Evolutionary conservation across 495 filamentous ascomycete genomes (phyloP), one percentile per base, ranked within the genome.

Genomic region (Aspergillus bridgeri): DNA sequence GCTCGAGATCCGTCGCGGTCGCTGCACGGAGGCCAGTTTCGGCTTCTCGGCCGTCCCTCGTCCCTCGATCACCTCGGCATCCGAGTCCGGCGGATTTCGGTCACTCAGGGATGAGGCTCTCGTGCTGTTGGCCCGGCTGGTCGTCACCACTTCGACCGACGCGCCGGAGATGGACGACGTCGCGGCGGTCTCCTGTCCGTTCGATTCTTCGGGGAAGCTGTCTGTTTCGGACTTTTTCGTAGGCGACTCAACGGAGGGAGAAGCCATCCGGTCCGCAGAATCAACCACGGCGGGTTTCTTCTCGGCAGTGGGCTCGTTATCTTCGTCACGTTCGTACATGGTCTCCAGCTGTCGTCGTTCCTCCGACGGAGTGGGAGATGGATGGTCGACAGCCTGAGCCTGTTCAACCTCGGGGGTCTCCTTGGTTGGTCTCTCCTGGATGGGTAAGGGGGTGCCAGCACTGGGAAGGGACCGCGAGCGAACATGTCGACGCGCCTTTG

Each of bases 401-500:
- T 61, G 49, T 8, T 69, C 69, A 24, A 27, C 53, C 19, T 65
- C 58, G 11, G 57, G 21, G 8, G 55, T 56, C 18, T 60, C 60
- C 22, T 38, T 9, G 33, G 33, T 6, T 29, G 2, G n/a, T n/a
- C n/a, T 56, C 18, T 60, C 60, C 22, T 38, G 33, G 33, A 13
- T 6, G 6, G 2, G 33, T 15, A 38, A 38, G 33, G 62, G 61
- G 50, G 67, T 65, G 13, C 71, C 49, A 22, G 74, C 70, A 46
- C 70, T 70, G 18, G 83, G 85, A 42, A 83, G 60, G 24, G 84
- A 86, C 49, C 74, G 76, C 6, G 83, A 79, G 15, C 85, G 81
- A 59, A 73, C 78, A 63, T 84, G 74, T 19, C 69, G 63, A 49
- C 69, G 60, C 20, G 44, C 17, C 53, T 58, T 56, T 18, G 68